Evolutionary conservation across 148 eudicot genomes (phyloP), one percentile per base, ranked within the genome.

Genomic region (Oxyria digyna): DNA sequence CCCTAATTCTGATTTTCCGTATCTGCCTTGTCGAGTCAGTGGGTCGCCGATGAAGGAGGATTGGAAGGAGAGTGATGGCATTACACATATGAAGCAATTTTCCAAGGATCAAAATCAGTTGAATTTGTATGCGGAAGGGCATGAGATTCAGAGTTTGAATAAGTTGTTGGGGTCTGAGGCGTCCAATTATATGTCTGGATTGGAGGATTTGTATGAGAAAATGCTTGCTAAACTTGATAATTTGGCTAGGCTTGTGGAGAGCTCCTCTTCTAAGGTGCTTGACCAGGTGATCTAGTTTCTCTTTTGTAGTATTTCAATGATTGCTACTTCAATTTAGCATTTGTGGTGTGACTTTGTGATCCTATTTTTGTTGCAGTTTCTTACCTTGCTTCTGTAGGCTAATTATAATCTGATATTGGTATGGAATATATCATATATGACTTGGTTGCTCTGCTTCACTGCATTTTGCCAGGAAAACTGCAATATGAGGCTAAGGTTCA

Each of bases 201-300:
- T 90, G 38, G 98, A 93, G 85, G 84, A 78, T 26, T 80, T 90
- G 86, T 89, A 89, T 57, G 85, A 83, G 75, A 84, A 80, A 31
- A 93, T 93, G 98, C 83, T 93, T 37, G 81, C 73, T 38, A 93
- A 82, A 80, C 80, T 89, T n/a, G 81, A 84, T 27, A 43, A 76
- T 4, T 77, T 93, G 79, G 81, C 91, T 4, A 72, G 72, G 68
- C 67, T 74, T 42, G 98, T 85, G 63, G 95, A 93, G 75, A 69
- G 67, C 40, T 79, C 85, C n/a, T 82, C 87, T 29, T 81, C 90
- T 45, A 78, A 72, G 65, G 90, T 93, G 75, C 78, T 83, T 63
- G 81, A 93, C 63, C 87, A 87, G 96, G 98, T 92, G 38, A 3
- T 35, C 6, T 35, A 6, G 3, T 49, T 18, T 18, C 11, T 49